Evolutionary conservation across 2,329 filamentous ascomycete genomes (phyloP).

Genomic region (Zymoseptoria pseudotritici): DNA sequence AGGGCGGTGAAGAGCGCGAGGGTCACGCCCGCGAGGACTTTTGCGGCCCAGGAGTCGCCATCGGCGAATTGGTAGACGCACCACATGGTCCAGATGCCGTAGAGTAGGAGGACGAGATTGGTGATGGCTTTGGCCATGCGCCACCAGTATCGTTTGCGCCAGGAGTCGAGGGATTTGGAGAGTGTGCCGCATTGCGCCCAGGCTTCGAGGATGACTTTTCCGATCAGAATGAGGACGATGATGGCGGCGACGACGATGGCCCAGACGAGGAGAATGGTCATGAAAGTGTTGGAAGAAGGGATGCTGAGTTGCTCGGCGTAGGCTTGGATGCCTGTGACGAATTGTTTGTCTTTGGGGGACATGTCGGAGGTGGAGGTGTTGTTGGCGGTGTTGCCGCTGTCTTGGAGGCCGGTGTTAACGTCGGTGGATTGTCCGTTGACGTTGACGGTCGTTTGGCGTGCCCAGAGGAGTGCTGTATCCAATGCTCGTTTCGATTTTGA

Average conservation of each 20-base stretch:
- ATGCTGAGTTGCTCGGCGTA: conserved; percentile 80
- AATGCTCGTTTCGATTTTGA: conserved; percentile 30
- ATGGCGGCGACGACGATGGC: conserved; percentile 80
- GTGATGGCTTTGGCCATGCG: conserved; percentile 83
- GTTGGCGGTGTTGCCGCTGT: conserved; percentile 10
- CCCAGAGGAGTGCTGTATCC: conserved; percentile 18
- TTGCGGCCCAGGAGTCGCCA: conserved; percentile 91
- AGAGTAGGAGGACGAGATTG: conserved; percentile 80
- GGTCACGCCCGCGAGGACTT: conserved; percentile 72
- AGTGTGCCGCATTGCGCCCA: conserved; percentile 89
- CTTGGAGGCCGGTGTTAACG: conserved; percentile 17
- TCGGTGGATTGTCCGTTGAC: conserved; percentile 35
- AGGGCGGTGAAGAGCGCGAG: conserved; percentile 72
- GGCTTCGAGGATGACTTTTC: conserved; percentile 84
- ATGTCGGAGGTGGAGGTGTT: conserved; percentile 20
- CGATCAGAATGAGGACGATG: conserved; percentile 74
- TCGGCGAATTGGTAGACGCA: conserved; percentile 92
- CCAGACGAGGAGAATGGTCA: conserved; percentile 86
- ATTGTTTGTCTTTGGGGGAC: conserved; percentile 42
- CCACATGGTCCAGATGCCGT: conserved; percentile 91
- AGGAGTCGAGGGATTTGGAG: conserved; percentile 68
- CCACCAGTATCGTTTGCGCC: conserved; percentile 95
- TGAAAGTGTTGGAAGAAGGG: conserved; percentile 85
- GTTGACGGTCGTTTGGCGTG: conserved; percentile 30
- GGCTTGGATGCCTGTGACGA: conserved; percentile 69